Base-by-base conservation (phyloP, 2,329 filamentous ascomycete genomes). In the Alternaria sp. region DNA sequence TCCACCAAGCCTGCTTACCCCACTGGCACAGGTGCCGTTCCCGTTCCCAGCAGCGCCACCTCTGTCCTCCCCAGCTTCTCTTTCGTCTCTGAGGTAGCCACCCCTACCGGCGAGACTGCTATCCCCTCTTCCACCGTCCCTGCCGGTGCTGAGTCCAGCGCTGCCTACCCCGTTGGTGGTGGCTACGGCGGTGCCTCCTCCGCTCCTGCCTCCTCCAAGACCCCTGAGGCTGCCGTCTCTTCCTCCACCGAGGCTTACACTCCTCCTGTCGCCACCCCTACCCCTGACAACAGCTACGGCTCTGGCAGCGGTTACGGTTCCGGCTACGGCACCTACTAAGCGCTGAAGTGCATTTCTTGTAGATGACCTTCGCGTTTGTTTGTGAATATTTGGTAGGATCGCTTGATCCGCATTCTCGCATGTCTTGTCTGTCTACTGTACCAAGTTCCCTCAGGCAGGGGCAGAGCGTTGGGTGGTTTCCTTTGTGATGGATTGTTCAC, bases 321-420 rank as follows among this genome's bases (percentile, higher is more conserved):
- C 39, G 63, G 66, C 36, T 69, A 69, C 65, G 64, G 65, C 64
- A 67, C 65, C 53, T 68, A 72, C 63, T 72, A 71, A 69, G 58
- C 63, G 58, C 57, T 59, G 44, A 34, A 24, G 34, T 30, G n/a
- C 32, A 43, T 36, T 20, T 51, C 52, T 49, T 56, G 46, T 65
- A 65, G 64, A 61, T 65, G 54, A 68, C 61, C 53, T 66, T 67
- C 51, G 55, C 56, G 62, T 62, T 67, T 63, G 65, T 59, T 60
- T 62, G 61, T 58, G 47, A 20, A 53, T 43, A 41, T 34, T 51
- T 61, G 46, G 41, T 48, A 65, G 62, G 68, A 61, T 66, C 65
- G 61, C 56, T 71, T 72, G 69, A 61, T 54, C 66, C 58, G 49
- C 48, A 68, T 72, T 71, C 69, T 67, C 68, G 62, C 60, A 65